phyloP scores from a whole-genome alignment of 2,329 filamentous ascomycete species.

The Zopfia rhizophila region DNA sequence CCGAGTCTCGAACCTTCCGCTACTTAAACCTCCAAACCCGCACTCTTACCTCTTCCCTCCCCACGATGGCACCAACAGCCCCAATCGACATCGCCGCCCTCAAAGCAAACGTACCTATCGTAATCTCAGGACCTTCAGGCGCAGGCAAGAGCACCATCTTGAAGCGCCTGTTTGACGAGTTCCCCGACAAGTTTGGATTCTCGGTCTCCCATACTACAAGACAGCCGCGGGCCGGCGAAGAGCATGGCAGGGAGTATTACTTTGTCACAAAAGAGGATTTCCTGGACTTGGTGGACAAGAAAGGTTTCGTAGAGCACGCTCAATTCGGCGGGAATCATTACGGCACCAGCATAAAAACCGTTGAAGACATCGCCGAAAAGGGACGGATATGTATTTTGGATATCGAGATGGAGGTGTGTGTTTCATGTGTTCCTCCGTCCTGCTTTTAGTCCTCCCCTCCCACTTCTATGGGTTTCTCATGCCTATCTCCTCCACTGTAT shows the following conservation, averaged over 20 bases:
- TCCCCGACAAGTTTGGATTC: constrained; percentile 73
- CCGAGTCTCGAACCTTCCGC: constrained; percentile 7
- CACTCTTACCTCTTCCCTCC: constrained; percentile 20
- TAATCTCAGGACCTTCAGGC: constrained; percentile 83
- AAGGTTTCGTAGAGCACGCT: constrained; percentile 87
- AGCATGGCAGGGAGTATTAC: constrained; percentile 83
- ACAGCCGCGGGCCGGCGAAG: constrained; percentile 76
- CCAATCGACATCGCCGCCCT: constrained; percentile 34
- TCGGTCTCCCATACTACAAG: constrained; percentile 80
- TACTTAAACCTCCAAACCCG: background rate
- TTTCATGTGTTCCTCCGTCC: background rate
- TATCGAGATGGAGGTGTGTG: constrained; percentile 90
- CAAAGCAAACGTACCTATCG: constrained; percentile 63
- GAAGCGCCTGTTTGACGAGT: constrained; percentile 74
- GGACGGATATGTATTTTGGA: constrained; percentile 84
- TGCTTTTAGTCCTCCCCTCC: background rate
- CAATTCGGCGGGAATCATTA: constrained; percentile 88
- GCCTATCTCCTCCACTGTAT: too few species aligned
- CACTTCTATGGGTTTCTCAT: too few species aligned
- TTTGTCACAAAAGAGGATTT: constrained; percentile 76
- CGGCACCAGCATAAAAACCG: constrained; percentile 83
- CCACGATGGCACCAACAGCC: constrained; percentile 36
- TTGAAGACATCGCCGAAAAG: constrained; percentile 77
- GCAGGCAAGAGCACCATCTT: constrained; percentile 85
- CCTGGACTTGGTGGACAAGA: constrained; percentile 70